Evolutionary conservation across 805 yeast genomes (phyloP).

Genomic region (Blastobotrys peoriensis): DNA sequence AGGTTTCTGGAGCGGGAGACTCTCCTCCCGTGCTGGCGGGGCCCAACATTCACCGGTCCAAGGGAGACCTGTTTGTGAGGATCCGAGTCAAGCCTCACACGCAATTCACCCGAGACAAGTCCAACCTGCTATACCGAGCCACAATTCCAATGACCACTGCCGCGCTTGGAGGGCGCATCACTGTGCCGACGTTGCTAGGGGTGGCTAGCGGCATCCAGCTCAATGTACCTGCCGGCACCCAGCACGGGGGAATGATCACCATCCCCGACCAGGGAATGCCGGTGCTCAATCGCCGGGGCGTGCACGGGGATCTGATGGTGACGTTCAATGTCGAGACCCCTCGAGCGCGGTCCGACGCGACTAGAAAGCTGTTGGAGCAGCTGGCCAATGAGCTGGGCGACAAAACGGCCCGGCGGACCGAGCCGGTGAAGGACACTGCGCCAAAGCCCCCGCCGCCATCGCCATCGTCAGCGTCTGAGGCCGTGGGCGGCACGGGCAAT

Average conservation of each 20-base stretch:
- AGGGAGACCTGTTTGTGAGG: conserved; percentile 86
- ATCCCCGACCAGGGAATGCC: conserved; percentile 90
- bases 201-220: conserved; percentile 71
- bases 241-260: conserved; percentile 62
- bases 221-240: conserved; percentile 80
- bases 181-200: conserved; percentile 69
- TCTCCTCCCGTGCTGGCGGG: conserved; percentile 75
- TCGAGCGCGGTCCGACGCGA: conserved; percentile 75
- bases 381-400: conserved; percentile 89
- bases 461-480: conserved; percentile 13
- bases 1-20: conserved; percentile 86
- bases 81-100: conserved; percentile 73
- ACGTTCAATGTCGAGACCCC: conserved; percentile 63
- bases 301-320: conserved; percentile 78
- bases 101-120: conserved; percentile 57
- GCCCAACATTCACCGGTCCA: conserved; percentile 56
- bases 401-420: conserved; percentile 61
- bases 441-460: conserved; percentile 13
- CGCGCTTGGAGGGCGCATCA: conserved; percentile 85
- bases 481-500: conserved; percentile 14
- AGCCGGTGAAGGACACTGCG: not conserved
- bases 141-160: conserved; percentile 92
- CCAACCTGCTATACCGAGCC: conserved; percentile 58
- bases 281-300: conserved; percentile 41
- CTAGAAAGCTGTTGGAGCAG: conserved; percentile 85